Base-by-base conservation (phyloP, 2,329 filamentous ascomycete genomes). In the Lasiodiplodia sp. region DNA sequence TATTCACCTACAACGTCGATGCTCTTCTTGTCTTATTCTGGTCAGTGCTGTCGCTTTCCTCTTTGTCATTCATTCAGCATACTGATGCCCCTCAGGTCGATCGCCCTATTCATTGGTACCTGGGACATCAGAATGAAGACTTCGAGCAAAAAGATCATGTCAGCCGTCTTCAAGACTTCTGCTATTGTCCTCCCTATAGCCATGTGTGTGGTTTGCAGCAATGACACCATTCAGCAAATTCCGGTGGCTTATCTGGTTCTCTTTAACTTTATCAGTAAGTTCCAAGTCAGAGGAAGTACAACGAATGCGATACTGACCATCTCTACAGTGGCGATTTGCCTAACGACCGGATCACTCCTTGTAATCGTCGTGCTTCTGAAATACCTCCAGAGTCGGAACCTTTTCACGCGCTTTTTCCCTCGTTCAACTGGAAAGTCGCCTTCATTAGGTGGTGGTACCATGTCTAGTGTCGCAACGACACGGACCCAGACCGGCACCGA, bases 1-100 rank as follows among this genome's bases (percentile, higher is more conserved):
- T 65, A 8, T 65, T 64, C 52, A 56, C 52, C 38, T 68, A 68
- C 58, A 57, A 68, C 21, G 58, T 68, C 28, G 58, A 68, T 18
- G 60, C 58, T 52, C 58, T 68, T 7, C 52, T 68, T 34, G 58
- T 68, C n/a, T n/a, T 64, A 14, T 68, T 64, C 40, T 68, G 67
- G 67, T 68, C 23, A 58, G 51, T 56, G 4, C 7, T 37, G 8
- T 18, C 11, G 16, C 10, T 2, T 18, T 23, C 5, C 10, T 8
- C 44, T 10, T 23, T 25, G 21, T 28, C 18, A 16, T n/a, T 37
- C 23, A 28, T 7, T 34, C 23, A 25, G 8, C 28, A 37, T 14
- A 60, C 55, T 23, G 25, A 23, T 12, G 10, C 23, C n/a, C 21
- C 23, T 23, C 28, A 68, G 67, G 67, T 47, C 67, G 18, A 64